A percentile compares a stretch with the other conserved stretches of the same genome.
These are phyloP conservation scores for Amanita subjunquillea DNA, from an alignment of 768 basidiomycete genomes.

Conservation along the genomic window DNA sequence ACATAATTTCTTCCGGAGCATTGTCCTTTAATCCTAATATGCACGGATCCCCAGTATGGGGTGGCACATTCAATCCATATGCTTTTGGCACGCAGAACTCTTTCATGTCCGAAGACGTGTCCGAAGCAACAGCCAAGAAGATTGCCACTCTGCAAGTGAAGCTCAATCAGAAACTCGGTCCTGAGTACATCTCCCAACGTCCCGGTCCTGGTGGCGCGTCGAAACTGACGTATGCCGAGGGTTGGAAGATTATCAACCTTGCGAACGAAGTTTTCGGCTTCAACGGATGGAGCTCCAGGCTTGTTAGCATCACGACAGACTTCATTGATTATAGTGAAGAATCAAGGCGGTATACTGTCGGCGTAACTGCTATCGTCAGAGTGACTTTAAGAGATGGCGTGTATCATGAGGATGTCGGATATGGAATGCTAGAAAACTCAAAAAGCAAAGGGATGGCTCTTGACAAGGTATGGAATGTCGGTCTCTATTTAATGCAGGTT, in stretches of 20 bases:
- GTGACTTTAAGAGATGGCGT: constrained; percentile 84
- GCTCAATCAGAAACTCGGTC: constrained; percentile 82
- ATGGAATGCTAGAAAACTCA: constrained; percentile 77
- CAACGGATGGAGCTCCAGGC: constrained; percentile 86
- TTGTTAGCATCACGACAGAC: constrained; percentile 68
- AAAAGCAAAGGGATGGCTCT: constrained; percentile 79
- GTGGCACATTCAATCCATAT: constrained; percentile 13
- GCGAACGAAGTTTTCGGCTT: constrained; percentile 99
- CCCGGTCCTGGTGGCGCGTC: constrained; percentile 81
- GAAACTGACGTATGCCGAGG: constrained; percentile 91
- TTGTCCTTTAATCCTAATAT: constrained; percentile 53
- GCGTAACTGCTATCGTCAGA: constrained; percentile 76
- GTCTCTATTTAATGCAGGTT: not conserved
- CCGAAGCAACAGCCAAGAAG: constrained; percentile 53
- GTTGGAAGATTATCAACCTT: constrained; percentile 96
- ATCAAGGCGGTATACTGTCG: constrained; percentile 53
- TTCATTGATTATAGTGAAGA: constrained; percentile 72
- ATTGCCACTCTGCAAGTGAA: constrained; percentile 71
- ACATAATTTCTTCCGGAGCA: constrained; percentile 33
- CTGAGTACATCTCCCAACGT: constrained; percentile 85
- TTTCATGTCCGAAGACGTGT: constrained; percentile 24
- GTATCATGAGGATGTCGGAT: constrained; percentile 91
- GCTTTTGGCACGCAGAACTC: constrained; percentile 15
- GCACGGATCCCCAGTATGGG: constrained; percentile 34
- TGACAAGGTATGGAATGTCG: constrained; percentile 64